Percentiles rank a stretch among this genome's conserved stretches.
Conservation (phyloP, 2,329 filamentous ascomycete genomes). For the Cladorrhinum sp. region DNA sequence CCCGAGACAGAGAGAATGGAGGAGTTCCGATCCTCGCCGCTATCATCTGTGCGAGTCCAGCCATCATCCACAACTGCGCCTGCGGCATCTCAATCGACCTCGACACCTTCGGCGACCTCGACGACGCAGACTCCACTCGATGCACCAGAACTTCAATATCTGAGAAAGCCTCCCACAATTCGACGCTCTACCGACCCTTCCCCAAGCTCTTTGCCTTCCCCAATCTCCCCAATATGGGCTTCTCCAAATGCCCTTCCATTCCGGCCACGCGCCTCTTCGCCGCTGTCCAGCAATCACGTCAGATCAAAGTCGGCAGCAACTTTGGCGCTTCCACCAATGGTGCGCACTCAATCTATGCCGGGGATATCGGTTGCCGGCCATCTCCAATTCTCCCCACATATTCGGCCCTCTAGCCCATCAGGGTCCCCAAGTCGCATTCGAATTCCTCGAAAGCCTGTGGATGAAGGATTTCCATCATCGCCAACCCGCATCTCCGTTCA, state of each 20-base stretch:
- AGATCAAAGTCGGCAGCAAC: conserved; percentile 58
- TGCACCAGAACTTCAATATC: conserved; percentile 40
- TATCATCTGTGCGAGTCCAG: conserved; percentile 52
- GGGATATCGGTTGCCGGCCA: conserved; percentile 59
- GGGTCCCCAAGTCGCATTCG: conserved; percentile 53
- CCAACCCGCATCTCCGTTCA: conserved; percentile 55
- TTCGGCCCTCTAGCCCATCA: conserved; percentile 53
- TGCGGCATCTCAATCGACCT: not conserved
- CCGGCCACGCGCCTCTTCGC: conserved; percentile 61
- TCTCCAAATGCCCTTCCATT: conserved; percentile 50
- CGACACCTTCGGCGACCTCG: not conserved
- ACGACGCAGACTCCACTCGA: conserved; percentile 20
- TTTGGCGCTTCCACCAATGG: conserved; percentile 52
- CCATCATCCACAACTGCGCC: conserved; percentile 30
- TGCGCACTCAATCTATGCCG: conserved; percentile 62
- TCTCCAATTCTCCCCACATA: conserved; percentile 52
- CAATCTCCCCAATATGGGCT: conserved; percentile 50
- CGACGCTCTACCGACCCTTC: conserved; percentile 59
- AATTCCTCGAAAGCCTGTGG: conserved; percentile 53
- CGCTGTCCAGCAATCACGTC: conserved; percentile 54
- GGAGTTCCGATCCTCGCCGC: conserved; percentile 58
- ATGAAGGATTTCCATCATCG: conserved; percentile 59
- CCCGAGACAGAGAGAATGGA: conserved; percentile 67
- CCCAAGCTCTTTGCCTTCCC: conserved; percentile 43
- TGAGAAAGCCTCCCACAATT: conserved; percentile 50